Evolutionary conservation across 2,329 filamentous ascomycete genomes (phyloP).

Genomic region (Colletotrichum sublineola): DNA sequence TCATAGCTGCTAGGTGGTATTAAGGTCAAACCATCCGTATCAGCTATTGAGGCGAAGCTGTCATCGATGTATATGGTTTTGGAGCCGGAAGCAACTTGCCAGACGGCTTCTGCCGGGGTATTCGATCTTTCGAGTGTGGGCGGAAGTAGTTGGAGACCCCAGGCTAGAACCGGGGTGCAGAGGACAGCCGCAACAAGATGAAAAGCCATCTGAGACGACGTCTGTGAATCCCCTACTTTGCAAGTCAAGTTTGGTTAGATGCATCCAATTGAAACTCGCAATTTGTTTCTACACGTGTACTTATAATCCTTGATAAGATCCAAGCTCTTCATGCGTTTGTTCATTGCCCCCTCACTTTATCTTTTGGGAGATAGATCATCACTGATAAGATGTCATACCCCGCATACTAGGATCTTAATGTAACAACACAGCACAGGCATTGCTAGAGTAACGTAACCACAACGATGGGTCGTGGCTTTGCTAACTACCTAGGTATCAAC

Average conservation of each 20-base stretch:
- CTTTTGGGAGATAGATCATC: background rate
- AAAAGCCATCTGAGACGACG: conserved; percentile 2
- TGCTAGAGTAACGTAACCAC: conserved; percentile 23
- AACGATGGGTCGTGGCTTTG: background rate
- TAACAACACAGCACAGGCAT: conserved; percentile 2
- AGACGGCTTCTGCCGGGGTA: background rate
- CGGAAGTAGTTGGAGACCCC: conserved; percentile 28
- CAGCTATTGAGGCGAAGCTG: conserved; percentile 54
- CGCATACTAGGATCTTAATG: conserved; percentile 6
- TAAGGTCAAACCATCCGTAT: conserved; percentile 61
- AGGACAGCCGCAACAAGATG: conserved; percentile 4
- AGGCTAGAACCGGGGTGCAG: conserved; percentile 4
- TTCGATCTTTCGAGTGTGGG: conserved; percentile 1
- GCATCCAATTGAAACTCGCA: background rate
- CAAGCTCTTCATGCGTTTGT: background rate
- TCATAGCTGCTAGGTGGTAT: conserved; percentile 64
- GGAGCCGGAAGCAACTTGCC: background rate
- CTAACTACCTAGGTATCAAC: background rate
- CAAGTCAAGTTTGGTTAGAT: background rate
- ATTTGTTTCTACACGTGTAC: background rate
- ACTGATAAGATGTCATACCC: conserved; percentile 5
- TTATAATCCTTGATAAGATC: background rate
- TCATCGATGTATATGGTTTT: conserved; percentile 57
- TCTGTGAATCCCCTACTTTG: background rate
- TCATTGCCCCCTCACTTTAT: background rate